Evolutionary conservation across 176 grass and related monocot species (phyloP), one percentile per base, ranked within the genome.

Genomic region (Hordeum marinum): DNA sequence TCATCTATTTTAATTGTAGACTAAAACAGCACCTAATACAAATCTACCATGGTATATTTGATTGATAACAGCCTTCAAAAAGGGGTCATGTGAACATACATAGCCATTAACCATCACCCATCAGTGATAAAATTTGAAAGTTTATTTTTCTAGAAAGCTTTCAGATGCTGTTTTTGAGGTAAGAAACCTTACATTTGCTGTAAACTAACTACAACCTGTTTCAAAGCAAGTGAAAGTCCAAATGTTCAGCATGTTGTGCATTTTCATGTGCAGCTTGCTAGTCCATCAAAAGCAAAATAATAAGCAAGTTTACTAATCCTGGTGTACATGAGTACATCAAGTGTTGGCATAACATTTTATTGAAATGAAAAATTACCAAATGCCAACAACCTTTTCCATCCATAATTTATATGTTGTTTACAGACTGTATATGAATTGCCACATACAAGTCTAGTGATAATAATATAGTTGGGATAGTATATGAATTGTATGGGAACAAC

Each of bases 1-100:
- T 63, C 15, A 14, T 21, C 35, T 31, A 66, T 61, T 89, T 89
- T 25, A 65, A 81, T 66, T 86, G 54, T 41, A 82, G 9, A 58
- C 43, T 45, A 62, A 50, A 59, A 34, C 1, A 60, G 21, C 32
- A 7, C 20, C 61, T 26, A 39, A 72, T 29, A 55, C 60, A 82
- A 21, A 39, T 17, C 46, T 42, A 72, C 37, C 24, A 40, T 60
- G 11, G 17, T 17, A 71, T 50, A 60, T 54, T 25, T 61, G 52
- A 57, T 39, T 11, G 52, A 82, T 71, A 70, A 82, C 60, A 77
- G 39, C 35, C 37, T 61, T 77, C 61, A 75, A 10, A 87, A 45
- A 34, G 8, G 41, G 18, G 25, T 63, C 3, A 29, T 72, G 67
- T 42, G 18, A 36, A 40, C 60, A 73, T 64, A 8, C 75, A 78